Evolutionary conservation across 176 grass and related monocot species (phyloP).

Genomic region (Poa pratensis): DNA sequence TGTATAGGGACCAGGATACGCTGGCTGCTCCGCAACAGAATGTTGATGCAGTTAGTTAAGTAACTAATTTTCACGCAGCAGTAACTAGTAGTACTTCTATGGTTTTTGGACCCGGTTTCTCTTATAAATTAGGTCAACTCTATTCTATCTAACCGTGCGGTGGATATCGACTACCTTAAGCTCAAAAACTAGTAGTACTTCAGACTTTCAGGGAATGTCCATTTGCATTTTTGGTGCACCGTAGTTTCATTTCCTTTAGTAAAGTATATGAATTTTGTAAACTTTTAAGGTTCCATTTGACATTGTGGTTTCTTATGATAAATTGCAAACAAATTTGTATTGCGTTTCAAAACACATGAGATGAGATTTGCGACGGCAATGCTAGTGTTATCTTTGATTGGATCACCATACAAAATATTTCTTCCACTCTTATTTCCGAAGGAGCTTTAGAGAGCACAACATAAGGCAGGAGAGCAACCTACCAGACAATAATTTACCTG

Average conservation of each 20-base stretch:
- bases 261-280: neutral
- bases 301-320: neutral
- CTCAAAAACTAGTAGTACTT: too few species aligned
- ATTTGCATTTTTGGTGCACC: neutral
- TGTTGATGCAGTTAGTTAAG: too few species aligned
- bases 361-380: neutral
- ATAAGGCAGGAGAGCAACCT: neutral
- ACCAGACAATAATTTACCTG: conserved; percentile 17
- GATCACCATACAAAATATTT: neutral
- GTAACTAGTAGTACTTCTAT: neutral
- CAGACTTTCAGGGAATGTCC: neutral
- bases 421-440: neutral
- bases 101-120: too few species aligned
- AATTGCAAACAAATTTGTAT: neutral
- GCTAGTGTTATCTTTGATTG: neutral
- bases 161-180: too few species aligned
- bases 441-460: neutral
- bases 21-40: too few species aligned
- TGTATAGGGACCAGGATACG: too few species aligned
- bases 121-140: too few species aligned
- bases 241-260: neutral
- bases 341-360: neutral
- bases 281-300: neutral
- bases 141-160: too few species aligned
- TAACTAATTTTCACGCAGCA: too few species aligned